A percentile compares a stretch with the other conserved stretches of the same genome.
Conservation (phyloP, 441 rosid genomes). For the Croton laevigatus region DNA sequence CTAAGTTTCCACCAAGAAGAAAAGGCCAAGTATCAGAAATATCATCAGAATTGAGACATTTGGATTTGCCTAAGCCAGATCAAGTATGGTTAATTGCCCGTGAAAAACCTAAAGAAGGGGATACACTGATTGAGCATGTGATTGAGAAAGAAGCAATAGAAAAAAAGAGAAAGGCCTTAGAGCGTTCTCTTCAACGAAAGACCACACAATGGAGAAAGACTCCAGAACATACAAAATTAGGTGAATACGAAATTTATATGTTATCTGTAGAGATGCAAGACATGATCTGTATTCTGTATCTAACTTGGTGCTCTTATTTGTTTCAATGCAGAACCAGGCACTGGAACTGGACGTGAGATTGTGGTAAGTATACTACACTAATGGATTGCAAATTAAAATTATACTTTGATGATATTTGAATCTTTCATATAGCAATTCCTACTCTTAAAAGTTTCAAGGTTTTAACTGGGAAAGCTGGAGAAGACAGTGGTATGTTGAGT, state of each 20-base stretch:
- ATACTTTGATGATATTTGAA: not conserved
- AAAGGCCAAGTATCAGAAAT: conserved; percentile 29
- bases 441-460: conserved; percentile 47
- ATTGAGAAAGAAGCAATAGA: conserved; percentile 46
- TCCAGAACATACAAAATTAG: conserved; percentile 36
- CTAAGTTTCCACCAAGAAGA: conserved; percentile 47
- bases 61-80: conserved; percentile 42
- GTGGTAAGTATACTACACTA: conserved; percentile 38
- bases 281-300: conserved; percentile 5
- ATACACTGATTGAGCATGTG: conserved; percentile 40
- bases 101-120: conserved; percentile 46
- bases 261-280: not conserved
- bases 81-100: conserved; percentile 54
- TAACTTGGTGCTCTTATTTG: conserved; percentile 8
- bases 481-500: conserved; percentile 49
- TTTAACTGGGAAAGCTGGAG: conserved; percentile 66
- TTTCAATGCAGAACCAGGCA: conserved; percentile 48
- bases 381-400: conserved; percentile 1
- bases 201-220: conserved; percentile 37
- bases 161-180: conserved; percentile 44
- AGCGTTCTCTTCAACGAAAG: conserved; percentile 31
- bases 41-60: conserved; percentile 25
- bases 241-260: conserved; percentile 19
- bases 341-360: conserved; percentile 53
- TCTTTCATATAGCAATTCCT: conserved; percentile 8